Evolutionary conservation across 257 asterid species (phyloP).

Genomic region (Anisodus acutangulus): DNA sequence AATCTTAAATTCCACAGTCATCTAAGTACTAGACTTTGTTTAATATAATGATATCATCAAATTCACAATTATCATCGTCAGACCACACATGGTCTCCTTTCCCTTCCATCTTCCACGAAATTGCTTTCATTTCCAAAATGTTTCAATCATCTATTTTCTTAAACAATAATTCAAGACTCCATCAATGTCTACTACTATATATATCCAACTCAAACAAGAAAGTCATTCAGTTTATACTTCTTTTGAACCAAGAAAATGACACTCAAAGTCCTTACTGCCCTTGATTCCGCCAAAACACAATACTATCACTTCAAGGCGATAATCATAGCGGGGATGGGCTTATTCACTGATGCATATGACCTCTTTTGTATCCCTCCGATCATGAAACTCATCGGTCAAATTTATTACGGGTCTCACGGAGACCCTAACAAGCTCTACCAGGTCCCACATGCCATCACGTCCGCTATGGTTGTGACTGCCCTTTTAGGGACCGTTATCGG

Average conservation of each 20-base stretch:
- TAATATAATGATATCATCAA: not conserved
- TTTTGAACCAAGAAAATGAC: constrained; percentile 42
- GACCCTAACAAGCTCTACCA: not conserved
- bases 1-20: not conserved
- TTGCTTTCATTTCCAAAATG: not conserved
- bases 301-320: constrained; percentile 63
- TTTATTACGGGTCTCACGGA: constrained; percentile 32
- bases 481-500: constrained; percentile 62
- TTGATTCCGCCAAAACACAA: constrained; percentile 62
- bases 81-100: not conserved
- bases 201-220: not conserved
- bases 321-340: constrained; percentile 65
- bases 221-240: not conserved
- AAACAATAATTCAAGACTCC: not conserved
- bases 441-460: constrained; percentile 41
- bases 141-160: not conserved
- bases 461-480: constrained; percentile 47
- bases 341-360: constrained; percentile 65
- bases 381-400: constrained; percentile 54
- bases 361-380: constrained; percentile 66
- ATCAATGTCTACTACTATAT: not conserved
- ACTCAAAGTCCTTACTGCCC: constrained; percentile 53
- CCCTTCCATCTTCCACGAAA: constrained; percentile 15
- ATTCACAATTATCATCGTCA: not conserved
- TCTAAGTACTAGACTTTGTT: not conserved